phyloP scores from a whole-genome alignment of 306 rosid species.

The Rubus parviflorus region DNA sequence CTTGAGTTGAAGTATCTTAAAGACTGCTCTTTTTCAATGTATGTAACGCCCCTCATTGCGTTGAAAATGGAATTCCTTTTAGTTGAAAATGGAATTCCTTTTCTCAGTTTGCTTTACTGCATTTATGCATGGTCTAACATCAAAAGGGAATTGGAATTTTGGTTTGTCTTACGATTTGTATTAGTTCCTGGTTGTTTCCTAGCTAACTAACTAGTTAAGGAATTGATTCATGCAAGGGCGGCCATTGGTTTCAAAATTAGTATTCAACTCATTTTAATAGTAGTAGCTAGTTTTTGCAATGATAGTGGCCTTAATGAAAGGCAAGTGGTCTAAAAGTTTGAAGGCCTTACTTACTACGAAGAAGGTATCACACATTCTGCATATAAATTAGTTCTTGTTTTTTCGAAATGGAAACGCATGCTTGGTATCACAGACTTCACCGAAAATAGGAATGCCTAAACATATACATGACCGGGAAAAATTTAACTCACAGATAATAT shows the following conservation, averaged over 20 bases:
- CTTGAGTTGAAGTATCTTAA: neutral
- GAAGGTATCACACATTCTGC: neutral
- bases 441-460: too few relatives aligned
- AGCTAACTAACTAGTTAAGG: neutral
- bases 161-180: neutral
- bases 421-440: too few relatives aligned
- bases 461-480: too few relatives aligned
- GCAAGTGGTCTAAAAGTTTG: neutral
- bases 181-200: constrained; percentile 5
- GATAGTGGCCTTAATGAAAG: neutral
- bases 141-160: neutral
- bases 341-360: neutral
- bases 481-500: too few relatives aligned
- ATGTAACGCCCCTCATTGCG: neutral
- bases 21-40: neutral
- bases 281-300: neutral
- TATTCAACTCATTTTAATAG: neutral
- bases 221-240: neutral
- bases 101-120: neutral
- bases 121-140: neutral
- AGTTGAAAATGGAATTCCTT: neutral
- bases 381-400: too few relatives aligned
- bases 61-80: neutral
- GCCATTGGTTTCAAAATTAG: constrained; percentile 4
- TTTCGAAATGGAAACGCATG: neutral